These are phyloP conservation scores for Santalum album DNA, from an alignment of 164 flowering plant species.

Conservation along the genomic window DNA sequence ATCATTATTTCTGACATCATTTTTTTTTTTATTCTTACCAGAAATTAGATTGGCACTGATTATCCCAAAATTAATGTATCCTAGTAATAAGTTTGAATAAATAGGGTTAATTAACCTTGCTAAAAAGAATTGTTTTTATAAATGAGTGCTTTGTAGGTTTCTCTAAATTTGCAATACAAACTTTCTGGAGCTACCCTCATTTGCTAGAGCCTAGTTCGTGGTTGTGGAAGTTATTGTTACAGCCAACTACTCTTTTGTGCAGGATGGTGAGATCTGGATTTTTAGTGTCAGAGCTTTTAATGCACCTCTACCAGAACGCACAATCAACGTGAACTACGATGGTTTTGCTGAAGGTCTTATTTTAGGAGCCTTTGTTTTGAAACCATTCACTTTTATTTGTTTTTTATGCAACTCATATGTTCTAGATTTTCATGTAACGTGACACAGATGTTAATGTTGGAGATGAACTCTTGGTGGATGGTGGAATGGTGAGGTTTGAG, in stretches of 20 bases:
- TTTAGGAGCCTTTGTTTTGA: not conserved
- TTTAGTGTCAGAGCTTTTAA: constrained; percentile 83
- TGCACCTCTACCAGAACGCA: constrained; percentile 64
- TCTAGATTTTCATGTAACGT: not conserved
- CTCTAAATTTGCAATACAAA: too few species aligned
- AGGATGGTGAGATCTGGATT: constrained; percentile 98
- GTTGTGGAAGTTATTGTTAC: not conserved
- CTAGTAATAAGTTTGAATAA: too few species aligned
- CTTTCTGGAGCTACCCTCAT: too few species aligned
- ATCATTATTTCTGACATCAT: too few species aligned
- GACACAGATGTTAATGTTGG: constrained; percentile 77
- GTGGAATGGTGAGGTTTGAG: constrained; percentile 99
- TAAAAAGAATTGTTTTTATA: too few species aligned
- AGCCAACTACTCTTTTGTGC: constrained; percentile 13
- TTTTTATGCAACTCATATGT: not conserved
- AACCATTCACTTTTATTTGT: too few species aligned
- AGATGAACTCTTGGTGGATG: constrained; percentile 95
- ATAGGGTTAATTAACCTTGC: too few species aligned
- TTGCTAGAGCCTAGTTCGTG: too few species aligned
- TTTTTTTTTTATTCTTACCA: too few species aligned
- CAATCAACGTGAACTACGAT: constrained; percentile 85
- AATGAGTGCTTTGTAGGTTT: too few species aligned
- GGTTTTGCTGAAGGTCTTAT: constrained; percentile 93
- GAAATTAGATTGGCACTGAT: too few species aligned
- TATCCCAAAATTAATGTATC: too few species aligned